Percentiles rank a stretch among this genome's conserved stretches.
Conservation (phyloP, 2,329 filamentous ascomycete genomes). For the Pseudopithomyces maydicus region DNA sequence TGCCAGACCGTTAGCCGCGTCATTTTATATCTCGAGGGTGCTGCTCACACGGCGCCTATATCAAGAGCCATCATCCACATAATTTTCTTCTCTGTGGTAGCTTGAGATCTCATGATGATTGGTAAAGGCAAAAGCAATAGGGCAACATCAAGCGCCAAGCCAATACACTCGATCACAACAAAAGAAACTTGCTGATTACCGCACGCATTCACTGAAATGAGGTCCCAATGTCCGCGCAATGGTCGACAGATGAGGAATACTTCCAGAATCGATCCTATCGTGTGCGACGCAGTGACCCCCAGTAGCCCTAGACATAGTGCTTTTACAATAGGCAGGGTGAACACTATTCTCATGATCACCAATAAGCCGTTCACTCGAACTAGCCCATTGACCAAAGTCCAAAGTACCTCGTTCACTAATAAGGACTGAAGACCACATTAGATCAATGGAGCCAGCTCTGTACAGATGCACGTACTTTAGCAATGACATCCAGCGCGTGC, state of each 20-base stretch:
- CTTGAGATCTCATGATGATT: neutral
- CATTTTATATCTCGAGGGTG: too few relatives aligned
- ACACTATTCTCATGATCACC: neutral
- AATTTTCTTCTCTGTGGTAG: neutral
- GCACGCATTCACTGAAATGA: neutral
- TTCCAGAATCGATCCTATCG: slow-evolving; percentile 1
- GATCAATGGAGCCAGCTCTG: neutral
- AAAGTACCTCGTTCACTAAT: neutral
- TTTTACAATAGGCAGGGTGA: neutral
- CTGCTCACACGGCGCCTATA: neutral
- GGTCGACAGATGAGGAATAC: slow-evolving; percentile 5
- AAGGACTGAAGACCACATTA: neutral
- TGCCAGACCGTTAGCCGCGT: neutral
- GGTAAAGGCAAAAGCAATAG: neutral
- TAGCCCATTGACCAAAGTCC: neutral
- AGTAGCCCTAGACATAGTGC: neutral
- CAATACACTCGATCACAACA: neutral
- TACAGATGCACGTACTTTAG: neutral
- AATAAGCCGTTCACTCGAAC: neutral
- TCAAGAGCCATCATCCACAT: neutral
- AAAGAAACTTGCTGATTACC: slow-evolving; percentile 5
- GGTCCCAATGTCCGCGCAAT: slow-evolving; percentile 1
- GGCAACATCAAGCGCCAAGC: neutral
- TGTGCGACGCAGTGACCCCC: neutral
- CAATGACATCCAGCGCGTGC: neutral